Percentiles rank a stretch among this genome's conserved stretches.
These are phyloP conservation scores for Uronychia setigera DNA, from an alignment of 73 alveolate genomes.

Conservation along the genomic window DNA sequence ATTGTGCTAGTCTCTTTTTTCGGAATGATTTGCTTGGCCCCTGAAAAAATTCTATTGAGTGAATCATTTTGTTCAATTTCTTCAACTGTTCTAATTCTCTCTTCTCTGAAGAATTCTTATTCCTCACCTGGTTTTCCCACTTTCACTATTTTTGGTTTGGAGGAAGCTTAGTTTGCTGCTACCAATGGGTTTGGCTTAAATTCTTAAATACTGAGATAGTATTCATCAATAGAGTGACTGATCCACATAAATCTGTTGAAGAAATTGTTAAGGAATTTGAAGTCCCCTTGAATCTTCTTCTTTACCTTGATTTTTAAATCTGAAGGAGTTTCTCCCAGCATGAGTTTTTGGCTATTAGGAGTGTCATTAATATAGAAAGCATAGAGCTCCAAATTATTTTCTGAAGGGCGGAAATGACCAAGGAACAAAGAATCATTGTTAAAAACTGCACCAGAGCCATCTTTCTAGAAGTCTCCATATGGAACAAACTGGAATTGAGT, in stretches of 20 bases:
- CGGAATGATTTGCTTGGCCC: neutral
- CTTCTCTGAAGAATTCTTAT: neutral
- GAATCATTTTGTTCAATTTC: neutral
- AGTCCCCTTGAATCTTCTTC: neutral
- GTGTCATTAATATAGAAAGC: neutral
- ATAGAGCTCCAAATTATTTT: neutral
- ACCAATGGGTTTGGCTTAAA: too few species aligned
- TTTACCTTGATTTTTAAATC: neutral
- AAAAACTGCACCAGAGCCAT: neutral
- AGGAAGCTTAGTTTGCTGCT: too few species aligned
- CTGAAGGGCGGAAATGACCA: neutral
- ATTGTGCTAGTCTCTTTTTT: neutral
- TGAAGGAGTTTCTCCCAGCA: neutral
- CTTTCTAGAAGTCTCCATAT: neutral
- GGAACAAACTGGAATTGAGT: neutral
- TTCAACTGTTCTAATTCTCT: neutral
- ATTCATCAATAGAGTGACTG: neutral
- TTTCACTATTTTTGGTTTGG: too few species aligned
- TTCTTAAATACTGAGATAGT: neutral
- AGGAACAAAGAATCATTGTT: neutral
- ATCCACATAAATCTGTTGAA: neutral
- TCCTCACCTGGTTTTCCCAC: neutral
- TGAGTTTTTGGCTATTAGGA: neutral
- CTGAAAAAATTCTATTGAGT: neutral
- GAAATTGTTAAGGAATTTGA: neutral